Percentiles rank a stretch among this genome's conserved stretches.
Evolutionary conservation across 768 basidiomycete species (phyloP).

Genomic region (Pulveroboletus ravenelii): DNA sequence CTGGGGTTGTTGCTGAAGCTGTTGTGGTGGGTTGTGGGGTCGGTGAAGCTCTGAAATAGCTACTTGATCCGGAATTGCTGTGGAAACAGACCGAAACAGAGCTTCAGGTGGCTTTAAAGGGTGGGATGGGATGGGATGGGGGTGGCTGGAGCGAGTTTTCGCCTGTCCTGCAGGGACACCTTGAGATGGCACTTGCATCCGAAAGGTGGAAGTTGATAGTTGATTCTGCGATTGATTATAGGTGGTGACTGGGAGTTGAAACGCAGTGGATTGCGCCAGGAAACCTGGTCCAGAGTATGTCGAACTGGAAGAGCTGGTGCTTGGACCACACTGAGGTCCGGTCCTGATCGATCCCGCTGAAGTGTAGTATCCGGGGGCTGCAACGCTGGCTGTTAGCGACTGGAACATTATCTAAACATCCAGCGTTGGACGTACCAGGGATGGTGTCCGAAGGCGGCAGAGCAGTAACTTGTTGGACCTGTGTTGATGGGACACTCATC

Average conservation of each 20-base stretch:
- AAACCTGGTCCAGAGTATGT: background rate
- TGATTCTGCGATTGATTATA: constrained; percentile 2
- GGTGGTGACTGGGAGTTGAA: background rate
- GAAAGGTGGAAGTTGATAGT: background rate
- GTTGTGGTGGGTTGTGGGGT: background rate
- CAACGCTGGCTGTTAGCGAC: background rate
- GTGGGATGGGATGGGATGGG: background rate
- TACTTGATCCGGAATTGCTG: background rate
- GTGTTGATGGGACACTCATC: constrained; percentile 3
- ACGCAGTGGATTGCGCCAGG: background rate
- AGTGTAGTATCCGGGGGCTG: constrained; percentile 2
- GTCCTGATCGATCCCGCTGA: background rate
- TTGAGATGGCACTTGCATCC: constrained; percentile 4
- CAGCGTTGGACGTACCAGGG: constrained; percentile 8
- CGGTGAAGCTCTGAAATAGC: background rate
- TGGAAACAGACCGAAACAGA: background rate
- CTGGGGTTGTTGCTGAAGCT: background rate
- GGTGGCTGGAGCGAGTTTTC: background rate
- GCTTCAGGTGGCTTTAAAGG: background rate
- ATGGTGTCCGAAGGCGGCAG: background rate
- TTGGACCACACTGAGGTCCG: background rate
- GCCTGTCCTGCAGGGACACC: background rate
- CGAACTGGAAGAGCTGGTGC: background rate
- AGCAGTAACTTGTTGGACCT: constrained; percentile 2
- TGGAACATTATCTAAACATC: background rate